phyloP scores from a whole-genome alignment of 2,329 filamentous ascomycete species.

The Pestalotiopsis sp. region DNA sequence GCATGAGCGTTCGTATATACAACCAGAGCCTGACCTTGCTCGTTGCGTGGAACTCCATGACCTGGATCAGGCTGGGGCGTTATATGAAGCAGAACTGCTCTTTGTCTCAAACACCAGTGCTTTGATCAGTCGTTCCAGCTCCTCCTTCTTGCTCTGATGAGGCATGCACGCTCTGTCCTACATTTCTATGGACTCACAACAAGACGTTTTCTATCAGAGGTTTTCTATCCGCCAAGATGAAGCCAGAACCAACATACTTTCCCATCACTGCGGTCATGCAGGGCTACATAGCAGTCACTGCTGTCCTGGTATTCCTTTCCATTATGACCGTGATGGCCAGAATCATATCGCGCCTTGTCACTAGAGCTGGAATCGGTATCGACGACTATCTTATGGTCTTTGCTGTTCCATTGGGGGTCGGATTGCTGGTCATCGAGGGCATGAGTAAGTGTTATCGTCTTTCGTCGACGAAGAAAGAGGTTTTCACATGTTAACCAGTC shows the following conservation, averaged over 20 bases:
- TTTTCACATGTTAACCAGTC: not conserved
- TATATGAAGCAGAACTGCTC: not conserved
- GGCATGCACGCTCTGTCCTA: not conserved
- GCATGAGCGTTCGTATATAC: not conserved
- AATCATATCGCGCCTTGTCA: not conserved
- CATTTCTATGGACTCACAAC: not conserved
- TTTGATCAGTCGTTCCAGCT: not conserved
- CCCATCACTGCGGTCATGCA: not conserved
- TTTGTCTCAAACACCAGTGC: not conserved
- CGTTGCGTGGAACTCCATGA: not conserved
- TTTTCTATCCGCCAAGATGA: not conserved
- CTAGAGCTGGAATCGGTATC: not conserved
- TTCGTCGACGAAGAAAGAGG: not conserved
- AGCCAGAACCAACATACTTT: conserved; percentile 5
- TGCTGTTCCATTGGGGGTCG: not conserved
- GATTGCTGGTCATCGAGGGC: not conserved
- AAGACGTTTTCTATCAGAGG: not conserved
- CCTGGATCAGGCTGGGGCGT: not conserved
- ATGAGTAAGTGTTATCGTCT: not conserved
- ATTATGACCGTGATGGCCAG: not conserved
- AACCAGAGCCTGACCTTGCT: not conserved
- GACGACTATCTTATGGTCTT: not conserved
- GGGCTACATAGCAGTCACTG: not conserved
- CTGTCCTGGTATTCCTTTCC: not conserved
- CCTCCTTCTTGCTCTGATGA: not conserved